Base-by-base conservation (phyloP, 352 stramenopile genomes). In the Globisporangium apiculatum region DNA sequence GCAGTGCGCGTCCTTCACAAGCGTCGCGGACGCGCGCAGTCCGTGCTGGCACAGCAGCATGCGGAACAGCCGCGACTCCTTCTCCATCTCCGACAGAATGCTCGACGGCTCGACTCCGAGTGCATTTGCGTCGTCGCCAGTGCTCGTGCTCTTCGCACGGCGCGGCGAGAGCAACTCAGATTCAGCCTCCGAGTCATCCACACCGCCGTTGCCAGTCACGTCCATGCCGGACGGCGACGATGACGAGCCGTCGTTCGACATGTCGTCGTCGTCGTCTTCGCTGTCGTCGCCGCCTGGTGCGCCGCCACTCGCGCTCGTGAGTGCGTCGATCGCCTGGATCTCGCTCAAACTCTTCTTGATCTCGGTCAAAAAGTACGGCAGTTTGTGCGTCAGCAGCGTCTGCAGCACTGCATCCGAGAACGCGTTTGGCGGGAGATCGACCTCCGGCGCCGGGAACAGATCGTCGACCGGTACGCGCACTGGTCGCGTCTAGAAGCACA, bases 381-480 rank as follows among this genome's bases (percentile, higher is more conserved):
- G 83, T 36, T 87, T 83, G 49, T 83, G 58, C 37, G 90, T 72
- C 40, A 95, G 72, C 37, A 95, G 61, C 3, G 66, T 69, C 60
- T 80, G 67, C 53, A 95, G 51, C 5, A 95, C 75, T 0, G 78
- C 58, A 36, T 86, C 72, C 10, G 83, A 89, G 59, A 95, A 91
- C 1, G 74, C 76, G 11, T 71, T 78, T 5, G 73, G 71, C 36
- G 83, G 67, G 24, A 91, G 62, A 43, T 94, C 83, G 49, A 95
- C 72, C 35, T 94, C 86, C 35, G 86, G 79, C 2, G 92, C 71
- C 31, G 76, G 72, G 37, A 89, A 72, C 37, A 95, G 67, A 61
- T 95, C 86, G 51, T 95, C 83, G 24, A 93, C 80, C 31, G 86
- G 76, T 24, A 95, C 79, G 31, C 86, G 83, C 65, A 95, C 73